phyloP scores from a whole-genome alignment of 2,329 filamentous ascomycete genomes.

The Chrysoporthe puriensis region DNA sequence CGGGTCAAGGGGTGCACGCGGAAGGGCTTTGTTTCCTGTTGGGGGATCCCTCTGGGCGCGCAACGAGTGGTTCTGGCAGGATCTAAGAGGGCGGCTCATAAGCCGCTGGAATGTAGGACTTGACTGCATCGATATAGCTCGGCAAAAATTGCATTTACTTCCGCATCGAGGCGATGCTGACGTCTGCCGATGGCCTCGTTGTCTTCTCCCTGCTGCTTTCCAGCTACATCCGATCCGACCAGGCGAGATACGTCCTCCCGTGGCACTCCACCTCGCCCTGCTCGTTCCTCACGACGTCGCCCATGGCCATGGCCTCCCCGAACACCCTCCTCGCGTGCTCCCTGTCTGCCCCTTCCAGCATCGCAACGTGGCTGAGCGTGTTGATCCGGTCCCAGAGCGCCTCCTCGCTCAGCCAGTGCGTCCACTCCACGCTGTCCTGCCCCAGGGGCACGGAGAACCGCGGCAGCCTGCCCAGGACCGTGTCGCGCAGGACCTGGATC shows the following conservation, averaged over 20 bases:
- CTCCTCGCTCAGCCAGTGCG: constrained; percentile 60
- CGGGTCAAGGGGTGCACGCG: not conserved
- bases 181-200: not conserved
- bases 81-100: constrained; percentile 29
- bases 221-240: constrained; percentile 55
- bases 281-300: constrained; percentile 61
- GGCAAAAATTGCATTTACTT: not conserved
- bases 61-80: not conserved
- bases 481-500: constrained; percentile 52
- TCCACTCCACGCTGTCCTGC: constrained; percentile 60
- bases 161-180: not conserved
- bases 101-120: not conserved
- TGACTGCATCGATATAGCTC: constrained; percentile 1
- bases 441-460: constrained; percentile 65
- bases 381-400: constrained; percentile 65
- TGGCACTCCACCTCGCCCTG: constrained; percentile 67
- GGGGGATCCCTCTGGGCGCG: not conserved
- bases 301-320: constrained; percentile 55
- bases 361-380: constrained; percentile 70
- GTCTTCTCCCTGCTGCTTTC: not conserved
- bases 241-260: constrained; percentile 65
- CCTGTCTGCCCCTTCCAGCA: constrained; percentile 56
- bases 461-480: constrained; percentile 44
- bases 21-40: not conserved
- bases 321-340: constrained; percentile 53